These are phyloP conservation scores for Aspergillus conjunctus DNA, from an alignment of 495 filamentous ascomycete genomes.

Conservation along the genomic window DNA sequence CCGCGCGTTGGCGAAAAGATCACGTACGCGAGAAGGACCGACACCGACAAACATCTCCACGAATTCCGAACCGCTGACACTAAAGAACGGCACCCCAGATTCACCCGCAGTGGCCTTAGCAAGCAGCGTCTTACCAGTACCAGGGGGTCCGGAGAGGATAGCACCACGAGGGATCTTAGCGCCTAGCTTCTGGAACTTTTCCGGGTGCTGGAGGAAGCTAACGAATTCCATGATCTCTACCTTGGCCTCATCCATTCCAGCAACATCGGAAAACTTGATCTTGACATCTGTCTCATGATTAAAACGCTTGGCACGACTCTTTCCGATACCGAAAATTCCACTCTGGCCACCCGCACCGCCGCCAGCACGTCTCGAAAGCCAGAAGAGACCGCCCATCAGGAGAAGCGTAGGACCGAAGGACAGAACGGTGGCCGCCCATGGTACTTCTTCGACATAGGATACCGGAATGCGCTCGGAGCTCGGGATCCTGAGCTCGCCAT, in stretches of 20 bases:
- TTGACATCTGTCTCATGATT: constrained; percentile 96
- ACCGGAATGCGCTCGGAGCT: constrained; percentile 85
- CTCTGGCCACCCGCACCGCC: constrained; percentile 66
- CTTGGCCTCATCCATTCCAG: constrained; percentile 99
- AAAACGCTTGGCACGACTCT: constrained; percentile 93
- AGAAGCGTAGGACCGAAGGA: constrained; percentile 85
- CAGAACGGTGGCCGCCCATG: constrained; percentile 62
- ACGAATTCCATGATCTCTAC: constrained; percentile 99
- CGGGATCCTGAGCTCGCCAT: constrained; percentile 83
- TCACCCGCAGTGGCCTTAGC: constrained; percentile 98
- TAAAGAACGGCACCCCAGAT: constrained; percentile 97
- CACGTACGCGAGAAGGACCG: constrained; percentile 89
- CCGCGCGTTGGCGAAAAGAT: constrained; percentile 90
- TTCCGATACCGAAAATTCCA: constrained; percentile 92
- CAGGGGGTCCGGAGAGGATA: constrained; percentile 92
- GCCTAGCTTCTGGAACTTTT: constrained; percentile 86
- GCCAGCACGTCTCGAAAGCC: constrained; percentile 65
- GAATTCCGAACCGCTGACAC: constrained; percentile 96
- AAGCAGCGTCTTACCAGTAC: constrained; percentile 96
- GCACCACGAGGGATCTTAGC: constrained; percentile 97
- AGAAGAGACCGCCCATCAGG: constrained; percentile 79
- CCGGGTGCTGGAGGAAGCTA: constrained; percentile 88
- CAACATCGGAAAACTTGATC: constrained; percentile 95
- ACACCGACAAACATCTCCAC: constrained; percentile 99
- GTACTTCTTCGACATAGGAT: constrained; percentile 76